Evolutionary conservation across 1,139 yeast genomes (phyloP).

Genomic region (Magnusiomyces sp.): DNA sequence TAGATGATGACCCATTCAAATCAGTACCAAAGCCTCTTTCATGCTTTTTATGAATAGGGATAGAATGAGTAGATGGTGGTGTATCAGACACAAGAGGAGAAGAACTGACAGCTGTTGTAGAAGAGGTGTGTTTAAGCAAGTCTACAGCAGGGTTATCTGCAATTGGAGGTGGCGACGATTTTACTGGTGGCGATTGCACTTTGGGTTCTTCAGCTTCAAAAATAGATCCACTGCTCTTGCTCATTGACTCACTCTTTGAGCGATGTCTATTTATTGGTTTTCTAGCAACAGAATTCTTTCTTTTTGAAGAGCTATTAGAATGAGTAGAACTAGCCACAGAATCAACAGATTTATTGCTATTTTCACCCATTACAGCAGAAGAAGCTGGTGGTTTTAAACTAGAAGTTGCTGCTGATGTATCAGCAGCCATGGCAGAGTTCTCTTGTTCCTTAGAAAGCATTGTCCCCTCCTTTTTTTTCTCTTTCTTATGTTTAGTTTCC

Average conservation of each 20-base stretch:
- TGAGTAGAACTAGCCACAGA: too few relatives aligned
- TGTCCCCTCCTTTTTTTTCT: neutral
- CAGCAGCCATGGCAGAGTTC: neutral
- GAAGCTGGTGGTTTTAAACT: too few relatives aligned
- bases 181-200: neutral
- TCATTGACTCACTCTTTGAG: too few relatives aligned
- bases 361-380: too few relatives aligned
- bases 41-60: neutral
- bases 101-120: conserved; percentile 8
- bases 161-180: conserved; percentile 1
- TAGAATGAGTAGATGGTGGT: neutral
- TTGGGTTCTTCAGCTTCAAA: neutral
- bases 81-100: conserved; percentile 1
- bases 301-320: too few relatives aligned
- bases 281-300: too few relatives aligned
- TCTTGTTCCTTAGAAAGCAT: neutral
- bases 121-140: conserved; percentile 4
- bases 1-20: too few relatives aligned
- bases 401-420: neutral
- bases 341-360: too few relatives aligned
- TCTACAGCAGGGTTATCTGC: conserved; percentile 8
- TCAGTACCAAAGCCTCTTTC: conserved; percentile 8
- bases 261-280: too few relatives aligned
- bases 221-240: too few relatives aligned
- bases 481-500: neutral